phyloP scores from a whole-genome alignment of 345 rosid species.

The Hypericum androsaemum region DNA sequence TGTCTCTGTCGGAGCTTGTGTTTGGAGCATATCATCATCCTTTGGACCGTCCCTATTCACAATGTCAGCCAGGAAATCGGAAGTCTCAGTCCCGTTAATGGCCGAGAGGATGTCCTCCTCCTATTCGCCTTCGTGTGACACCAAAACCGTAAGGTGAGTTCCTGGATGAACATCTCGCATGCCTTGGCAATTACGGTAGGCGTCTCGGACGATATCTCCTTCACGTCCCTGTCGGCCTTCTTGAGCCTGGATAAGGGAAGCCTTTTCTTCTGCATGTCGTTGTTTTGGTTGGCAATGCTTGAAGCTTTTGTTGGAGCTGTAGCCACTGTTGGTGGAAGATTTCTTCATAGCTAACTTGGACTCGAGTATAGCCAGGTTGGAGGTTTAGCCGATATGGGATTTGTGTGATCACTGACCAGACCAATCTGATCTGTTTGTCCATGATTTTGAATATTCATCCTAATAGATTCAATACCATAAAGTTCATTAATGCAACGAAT shows the following conservation, averaged over 20 bases:
- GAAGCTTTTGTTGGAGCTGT: background rate
- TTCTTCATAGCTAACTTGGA: background rate
- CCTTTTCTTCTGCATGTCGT: background rate
- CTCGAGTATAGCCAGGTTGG: too few species aligned
- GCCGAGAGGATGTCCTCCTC: conserved; percentile 2
- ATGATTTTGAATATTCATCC: too few species aligned
- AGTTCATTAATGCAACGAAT: too few species aligned
- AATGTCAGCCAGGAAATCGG: background rate
- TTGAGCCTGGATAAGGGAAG: background rate
- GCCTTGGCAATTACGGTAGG: background rate
- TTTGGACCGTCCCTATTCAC: background rate
- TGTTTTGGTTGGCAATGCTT: background rate
- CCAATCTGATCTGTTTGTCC: too few species aligned
- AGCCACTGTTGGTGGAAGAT: conserved; percentile 1
- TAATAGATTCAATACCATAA: too few species aligned
- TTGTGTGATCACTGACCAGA: too few species aligned
- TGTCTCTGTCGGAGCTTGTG: too few species aligned
- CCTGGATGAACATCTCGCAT: conserved; percentile 3
- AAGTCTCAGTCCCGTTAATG: background rate
- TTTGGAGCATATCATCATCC: background rate
- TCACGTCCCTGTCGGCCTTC: conserved; percentile 3
- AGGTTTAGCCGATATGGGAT: too few species aligned
- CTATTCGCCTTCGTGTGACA: background rate
- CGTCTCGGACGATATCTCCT: conserved; percentile 1
- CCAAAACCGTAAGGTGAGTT: conserved; percentile 1